These are phyloP conservation scores for Erodium texanum DNA, from an alignment of 441 rosid genomes.

Conservation along the genomic window DNA sequence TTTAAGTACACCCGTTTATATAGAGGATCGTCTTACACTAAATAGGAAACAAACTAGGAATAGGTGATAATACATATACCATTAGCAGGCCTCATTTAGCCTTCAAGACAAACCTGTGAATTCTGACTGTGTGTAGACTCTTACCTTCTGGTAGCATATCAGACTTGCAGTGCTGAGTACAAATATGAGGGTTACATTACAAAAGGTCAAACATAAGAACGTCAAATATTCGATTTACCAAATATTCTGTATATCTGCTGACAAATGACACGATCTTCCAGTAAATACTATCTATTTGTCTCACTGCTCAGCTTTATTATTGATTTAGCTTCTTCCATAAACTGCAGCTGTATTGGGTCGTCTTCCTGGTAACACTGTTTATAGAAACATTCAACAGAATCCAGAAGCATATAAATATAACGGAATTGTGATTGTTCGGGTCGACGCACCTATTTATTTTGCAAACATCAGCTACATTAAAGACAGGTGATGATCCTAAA, in stretches of 20 bases:
- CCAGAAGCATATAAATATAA: conserved; percentile 92
- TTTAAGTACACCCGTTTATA: too few species aligned
- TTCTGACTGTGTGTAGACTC: neutral
- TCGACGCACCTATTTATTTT: conserved; percentile 91
- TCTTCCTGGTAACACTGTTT: conserved; percentile 95
- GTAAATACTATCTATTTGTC: neutral
- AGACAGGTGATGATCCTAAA: conserved; percentile 50
- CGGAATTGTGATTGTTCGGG: conserved; percentile 84
- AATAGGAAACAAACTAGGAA: too few species aligned
- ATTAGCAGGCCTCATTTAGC: neutral
- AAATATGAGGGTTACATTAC: neutral
- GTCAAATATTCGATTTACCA: neutral
- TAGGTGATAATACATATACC: too few species aligned
- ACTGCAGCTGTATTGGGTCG: conserved; percentile 90
- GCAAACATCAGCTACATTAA: conserved; percentile 92
- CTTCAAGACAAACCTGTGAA: neutral
- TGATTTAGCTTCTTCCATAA: conserved; percentile 4
- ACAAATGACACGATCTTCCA: neutral
- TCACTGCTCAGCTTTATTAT: neutral
- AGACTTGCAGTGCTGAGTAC: too few species aligned
- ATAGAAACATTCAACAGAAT: conserved; percentile 81
- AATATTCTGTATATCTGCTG: neutral
- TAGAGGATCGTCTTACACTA: too few species aligned
- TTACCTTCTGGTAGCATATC: too few species aligned
- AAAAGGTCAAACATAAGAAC: neutral